Evolutionary conservation across 129 eudicot genomes (phyloP), one percentile per base, ranked within the genome.

Genomic region (Chrysanthemum makinoi): DNA sequence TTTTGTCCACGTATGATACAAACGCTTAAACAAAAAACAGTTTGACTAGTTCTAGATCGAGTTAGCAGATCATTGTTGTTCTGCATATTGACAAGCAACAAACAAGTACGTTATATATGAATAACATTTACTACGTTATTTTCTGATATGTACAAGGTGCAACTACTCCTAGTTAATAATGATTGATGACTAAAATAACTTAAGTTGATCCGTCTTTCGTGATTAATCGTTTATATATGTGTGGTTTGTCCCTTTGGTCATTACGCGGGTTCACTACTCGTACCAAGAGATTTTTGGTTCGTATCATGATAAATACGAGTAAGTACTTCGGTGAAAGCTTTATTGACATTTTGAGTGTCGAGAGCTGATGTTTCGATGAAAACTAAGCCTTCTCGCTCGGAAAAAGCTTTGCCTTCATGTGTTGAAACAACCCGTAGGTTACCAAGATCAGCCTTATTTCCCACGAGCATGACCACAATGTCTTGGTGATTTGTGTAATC

Each of bases 281-380:
- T 14, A 9, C 79, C 80, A 15, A 82, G 77, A 6, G 83, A 59
- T 63, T 69, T 82, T n/a, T 77, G 75, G 62, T 83, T 78, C 52
- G 66, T 30, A 22, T 65, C 75, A 20, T 28, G 79, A 67, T 79
- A 79, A 33, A 79, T 79, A 30, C 68, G 85, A 35, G 66, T 76
- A 6, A 81, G 60, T 12, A 81, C 85, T 70, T 81, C 81, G 1
- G 78, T 76, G 73, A 81, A 81, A 46, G 85, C 81, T 52, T 81
- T 76, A 57, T 81, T 78, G 6, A 81, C 85, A 46, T 75, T 81
- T 56, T 76, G 68, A 3, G 81, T 57, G 70, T 81, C 85, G 17
- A 81, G 73, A 58, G 81, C 85, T 1, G 85, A 81, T 43, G 85
- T 81, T 66, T 81, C 85, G 81, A 81, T 71, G 73, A 81, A 81